These are phyloP conservation scores for Asclepias syriaca DNA, from an alignment of 257 asterid species.

Conservation along the genomic window DNA sequence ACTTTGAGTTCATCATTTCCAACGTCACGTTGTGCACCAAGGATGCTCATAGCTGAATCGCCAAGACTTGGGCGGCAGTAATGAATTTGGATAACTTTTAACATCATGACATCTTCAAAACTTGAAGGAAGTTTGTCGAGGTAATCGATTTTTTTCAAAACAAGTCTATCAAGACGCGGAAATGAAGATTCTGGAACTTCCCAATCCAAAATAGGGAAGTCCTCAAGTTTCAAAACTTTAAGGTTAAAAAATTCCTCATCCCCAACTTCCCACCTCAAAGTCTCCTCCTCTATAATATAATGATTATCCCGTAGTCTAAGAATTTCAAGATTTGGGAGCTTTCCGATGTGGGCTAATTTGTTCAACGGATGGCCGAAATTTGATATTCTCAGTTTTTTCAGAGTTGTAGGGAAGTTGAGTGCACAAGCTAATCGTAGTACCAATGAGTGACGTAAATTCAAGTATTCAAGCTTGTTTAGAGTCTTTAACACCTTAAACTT, in stretches of 20 bases:
- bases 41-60: no score
- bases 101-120: no score
- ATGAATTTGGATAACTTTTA: neutral
- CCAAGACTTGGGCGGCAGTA: no score
- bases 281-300: neutral
- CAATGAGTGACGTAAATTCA: neutral
- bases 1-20: no score
- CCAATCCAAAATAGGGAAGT: neutral
- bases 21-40: no score
- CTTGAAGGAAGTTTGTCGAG: no score
- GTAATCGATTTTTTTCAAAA: no score
- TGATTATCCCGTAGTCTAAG: neutral
- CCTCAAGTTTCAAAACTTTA: neutral
- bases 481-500: neutral
- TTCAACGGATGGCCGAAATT: neutral
- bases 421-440: neutral
- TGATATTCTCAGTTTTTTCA: neutral
- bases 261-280: neutral
- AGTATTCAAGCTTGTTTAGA: neutral
- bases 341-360: neutral
- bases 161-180: no score
- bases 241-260: neutral
- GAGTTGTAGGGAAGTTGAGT: neutral
- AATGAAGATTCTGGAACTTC: neutral
- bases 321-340: constrained; percentile 1